Conservation (phyloP, 305 asterid species). For the Fraxinus baroniana region DNA sequence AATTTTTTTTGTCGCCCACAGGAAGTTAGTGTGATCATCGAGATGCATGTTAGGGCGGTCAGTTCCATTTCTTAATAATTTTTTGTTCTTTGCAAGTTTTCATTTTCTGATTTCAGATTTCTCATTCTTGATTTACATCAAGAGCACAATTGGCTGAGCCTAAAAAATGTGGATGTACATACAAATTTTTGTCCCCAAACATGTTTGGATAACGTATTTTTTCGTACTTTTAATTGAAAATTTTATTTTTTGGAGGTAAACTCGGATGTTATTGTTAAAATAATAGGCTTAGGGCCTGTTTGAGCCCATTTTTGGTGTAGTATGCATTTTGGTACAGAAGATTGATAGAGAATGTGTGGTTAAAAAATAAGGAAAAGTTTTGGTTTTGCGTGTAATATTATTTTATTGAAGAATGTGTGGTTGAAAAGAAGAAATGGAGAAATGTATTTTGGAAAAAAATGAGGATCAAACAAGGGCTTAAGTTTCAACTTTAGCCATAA, state of each 20-base stretch:
- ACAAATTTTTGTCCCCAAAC: background rate
- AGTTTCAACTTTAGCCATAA: background rate
- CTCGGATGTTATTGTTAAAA: background rate
- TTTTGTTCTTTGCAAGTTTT: slow-evolving; percentile 3
- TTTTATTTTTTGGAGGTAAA: background rate
- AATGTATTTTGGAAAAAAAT: background rate
- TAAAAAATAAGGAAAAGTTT: no score
- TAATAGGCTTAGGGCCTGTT: background rate
- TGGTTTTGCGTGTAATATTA: background rate
- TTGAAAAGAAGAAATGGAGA: background rate
- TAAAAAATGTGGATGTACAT: background rate
- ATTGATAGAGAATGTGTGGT: background rate
- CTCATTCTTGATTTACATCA: background rate
- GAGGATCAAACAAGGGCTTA: background rate
- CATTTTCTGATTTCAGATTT: slow-evolving; percentile 21
- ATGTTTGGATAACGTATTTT: background rate
- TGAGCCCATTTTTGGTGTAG: background rate
- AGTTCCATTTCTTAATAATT: slow-evolving; percentile 30
- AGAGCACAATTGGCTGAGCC: background rate
- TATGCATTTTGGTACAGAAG: background rate
- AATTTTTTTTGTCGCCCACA: slow-evolving; percentile 69
- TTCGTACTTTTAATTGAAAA: background rate
- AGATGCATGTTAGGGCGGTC: slow-evolving; percentile 84
- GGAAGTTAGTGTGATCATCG: slow-evolving; percentile 68
- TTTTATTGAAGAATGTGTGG: background rate